A percentile compares a stretch with the other conserved stretches of the same genome.
Evolutionary conservation across 495 filamentous ascomycete species (phyloP).

Genomic region (Aspergillus campestris): DNA sequence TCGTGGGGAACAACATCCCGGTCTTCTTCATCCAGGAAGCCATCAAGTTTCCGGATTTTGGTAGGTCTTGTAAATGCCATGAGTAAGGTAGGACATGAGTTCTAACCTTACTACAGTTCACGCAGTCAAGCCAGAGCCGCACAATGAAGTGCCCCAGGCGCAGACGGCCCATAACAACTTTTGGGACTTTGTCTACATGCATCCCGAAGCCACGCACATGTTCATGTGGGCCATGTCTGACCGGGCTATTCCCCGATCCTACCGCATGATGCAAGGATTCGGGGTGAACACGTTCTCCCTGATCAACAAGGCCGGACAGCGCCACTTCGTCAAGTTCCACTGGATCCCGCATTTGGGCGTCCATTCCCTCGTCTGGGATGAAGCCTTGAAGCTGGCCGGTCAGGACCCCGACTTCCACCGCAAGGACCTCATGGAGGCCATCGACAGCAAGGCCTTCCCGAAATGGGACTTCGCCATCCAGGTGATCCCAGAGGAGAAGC

Average conservation of each 20-base stretch:
- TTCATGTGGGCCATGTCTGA: conserved; percentile 74
- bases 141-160: conserved; percentile 53
- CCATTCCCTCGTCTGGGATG: conserved; percentile 71
- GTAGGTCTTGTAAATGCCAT: conserved; percentile 10
- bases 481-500: conserved; percentile 50
- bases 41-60: conserved; percentile 57
- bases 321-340: conserved; percentile 66
- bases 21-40: conserved; percentile 62
- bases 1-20: conserved; percentile 57
- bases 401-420: conserved; percentile 74
- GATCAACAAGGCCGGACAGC: conserved; percentile 52
- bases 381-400: conserved; percentile 60
- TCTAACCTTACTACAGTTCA: conserved; percentile 46
- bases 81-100: conserved; percentile 1
- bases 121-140: conserved; percentile 61
- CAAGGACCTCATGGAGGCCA: conserved; percentile 64
- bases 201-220: conserved; percentile 70
- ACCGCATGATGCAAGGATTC: conserved; percentile 74
- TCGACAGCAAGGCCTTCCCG: conserved; percentile 42
- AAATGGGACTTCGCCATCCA: conserved; percentile 73
- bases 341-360: conserved; percentile 63
- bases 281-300: conserved; percentile 70
- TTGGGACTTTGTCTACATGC: conserved; percentile 41
- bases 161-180: conserved; percentile 47
- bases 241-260: conserved; percentile 61